Percentiles rank a stretch among this genome's conserved stretches.
phyloP scores from a whole-genome alignment of 768 basidiomycete genomes.

The Kwoniella bestiolae region DNA sequence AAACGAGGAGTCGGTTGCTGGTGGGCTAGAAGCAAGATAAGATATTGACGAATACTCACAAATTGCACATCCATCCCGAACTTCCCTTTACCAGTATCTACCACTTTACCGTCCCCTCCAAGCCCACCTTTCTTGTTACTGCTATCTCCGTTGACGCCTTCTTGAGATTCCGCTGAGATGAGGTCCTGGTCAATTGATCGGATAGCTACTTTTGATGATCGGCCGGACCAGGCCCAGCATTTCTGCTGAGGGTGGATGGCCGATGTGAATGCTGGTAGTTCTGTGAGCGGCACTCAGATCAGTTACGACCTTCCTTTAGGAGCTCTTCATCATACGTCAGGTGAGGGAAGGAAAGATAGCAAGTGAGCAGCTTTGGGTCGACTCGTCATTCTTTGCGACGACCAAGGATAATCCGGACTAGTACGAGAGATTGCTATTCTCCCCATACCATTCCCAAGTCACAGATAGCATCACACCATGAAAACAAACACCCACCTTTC shows the following conservation, averaged over 20 bases:
- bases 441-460: too few relatives aligned
- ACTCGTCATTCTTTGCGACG: background rate
- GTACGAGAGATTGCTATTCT: too few relatives aligned
- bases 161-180: constrained; percentile 18
- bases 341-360: background rate
- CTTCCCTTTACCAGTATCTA: constrained; percentile 56
- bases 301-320: too few relatives aligned
- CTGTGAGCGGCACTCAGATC: too few relatives aligned
- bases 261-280: constrained; percentile 74
- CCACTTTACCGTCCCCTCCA: constrained; percentile 44
- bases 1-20: too few relatives aligned
- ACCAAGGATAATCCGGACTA: too few relatives aligned
- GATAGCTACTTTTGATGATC: constrained; percentile 49
- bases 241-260: constrained; percentile 69
- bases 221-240: constrained; percentile 53
- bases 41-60: too few relatives aligned
- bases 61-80: constrained; percentile 57
- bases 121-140: constrained; percentile 23
- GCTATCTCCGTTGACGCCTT: constrained; percentile 12
- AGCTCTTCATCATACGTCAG: too few relatives aligned
- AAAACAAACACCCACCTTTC: constrained; percentile 76
- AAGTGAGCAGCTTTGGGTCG: background rate
- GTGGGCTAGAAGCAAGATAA: too few relatives aligned
- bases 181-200: constrained; percentile 26
- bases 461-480: too few relatives aligned